Percentiles rank a stretch among this genome's conserved stretches.
Evolutionary conservation across 345 rosid species (phyloP).

Genomic region (Eucalyptus grandis): DNA sequence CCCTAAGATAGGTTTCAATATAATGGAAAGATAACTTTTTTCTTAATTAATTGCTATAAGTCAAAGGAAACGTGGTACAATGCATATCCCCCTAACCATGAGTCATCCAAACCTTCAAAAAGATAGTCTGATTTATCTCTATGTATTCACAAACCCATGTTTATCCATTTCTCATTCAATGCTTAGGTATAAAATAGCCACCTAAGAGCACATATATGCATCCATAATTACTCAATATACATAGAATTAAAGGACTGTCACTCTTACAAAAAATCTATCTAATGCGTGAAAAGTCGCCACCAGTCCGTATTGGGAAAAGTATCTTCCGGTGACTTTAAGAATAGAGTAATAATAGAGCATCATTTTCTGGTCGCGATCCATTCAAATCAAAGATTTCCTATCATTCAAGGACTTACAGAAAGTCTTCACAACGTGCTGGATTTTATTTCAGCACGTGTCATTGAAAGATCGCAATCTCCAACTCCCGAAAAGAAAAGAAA

Average conservation of each 20-base stretch:
- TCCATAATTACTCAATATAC: background rate
- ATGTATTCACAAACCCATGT: background rate
- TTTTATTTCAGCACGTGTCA: background rate
- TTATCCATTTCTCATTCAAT: background rate
- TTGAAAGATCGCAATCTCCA: background rate
- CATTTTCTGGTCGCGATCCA: fast-evolving
- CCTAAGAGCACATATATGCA: background rate
- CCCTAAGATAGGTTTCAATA: background rate
- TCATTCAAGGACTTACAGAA: background rate
- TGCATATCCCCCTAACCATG: background rate
- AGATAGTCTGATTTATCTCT: background rate
- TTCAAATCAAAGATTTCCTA: background rate
- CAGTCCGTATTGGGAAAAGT: fast-evolving
- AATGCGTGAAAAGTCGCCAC: background rate
- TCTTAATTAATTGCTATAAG: background rate
- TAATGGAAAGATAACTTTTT: background rate
- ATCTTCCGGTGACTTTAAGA: background rate
- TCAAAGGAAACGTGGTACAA: background rate
- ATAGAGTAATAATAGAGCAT: background rate
- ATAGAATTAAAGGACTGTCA: background rate
- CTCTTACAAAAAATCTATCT: background rate
- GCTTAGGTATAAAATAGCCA: background rate
- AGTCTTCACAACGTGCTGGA: background rate
- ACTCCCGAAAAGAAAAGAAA: background rate
- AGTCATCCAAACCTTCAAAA: background rate